Conservation (phyloP, 2,329 filamentous ascomycete species). For the Fusarium praegraminearum region DNA sequence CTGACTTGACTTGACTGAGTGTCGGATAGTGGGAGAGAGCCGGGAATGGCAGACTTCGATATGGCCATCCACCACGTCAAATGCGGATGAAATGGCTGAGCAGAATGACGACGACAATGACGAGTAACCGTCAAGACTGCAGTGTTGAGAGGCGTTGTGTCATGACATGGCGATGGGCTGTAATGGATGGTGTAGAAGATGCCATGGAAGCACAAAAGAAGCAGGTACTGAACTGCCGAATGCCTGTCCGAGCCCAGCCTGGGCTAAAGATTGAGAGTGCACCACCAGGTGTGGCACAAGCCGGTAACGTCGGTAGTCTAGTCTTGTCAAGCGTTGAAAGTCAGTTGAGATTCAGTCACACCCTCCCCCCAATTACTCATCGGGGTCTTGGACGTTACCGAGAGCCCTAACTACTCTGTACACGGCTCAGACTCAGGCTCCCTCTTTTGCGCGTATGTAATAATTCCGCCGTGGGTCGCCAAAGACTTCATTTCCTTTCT, state of each 20-base stretch:
- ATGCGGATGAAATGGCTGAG: constrained; percentile 13
- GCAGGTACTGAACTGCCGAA: constrained; percentile 40
- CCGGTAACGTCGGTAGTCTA: constrained; percentile 12
- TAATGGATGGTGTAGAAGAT: neutral
- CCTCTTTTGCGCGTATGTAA: constrained; percentile 1
- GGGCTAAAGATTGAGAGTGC: neutral
- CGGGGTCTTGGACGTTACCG: constrained; percentile 29
- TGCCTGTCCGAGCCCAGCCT: neutral
- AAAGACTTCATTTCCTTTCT: constrained; percentile 24
- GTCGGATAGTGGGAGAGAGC: constrained; percentile 19
- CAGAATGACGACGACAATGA: constrained; percentile 37
- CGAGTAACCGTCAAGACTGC: neutral
- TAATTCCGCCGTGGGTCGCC: constrained; percentile 6
- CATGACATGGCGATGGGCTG: neutral
- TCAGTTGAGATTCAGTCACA: neutral
- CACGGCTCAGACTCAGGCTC: neutral
- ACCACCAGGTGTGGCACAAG: constrained; percentile 25
- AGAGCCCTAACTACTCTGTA: constrained; percentile 7
- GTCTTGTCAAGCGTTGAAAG: neutral
- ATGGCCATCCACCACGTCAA: constrained; percentile 9
- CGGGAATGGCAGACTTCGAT: neutral
- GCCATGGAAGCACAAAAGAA: constrained; percentile 34
- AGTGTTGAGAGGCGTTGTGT: neutral
- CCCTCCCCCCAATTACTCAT: constrained; percentile 14
- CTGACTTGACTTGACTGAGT: neutral